Evolutionary conservation across 169 alveolate genomes (phyloP).

Genomic region (Cryptosporidium viatorum): DNA sequence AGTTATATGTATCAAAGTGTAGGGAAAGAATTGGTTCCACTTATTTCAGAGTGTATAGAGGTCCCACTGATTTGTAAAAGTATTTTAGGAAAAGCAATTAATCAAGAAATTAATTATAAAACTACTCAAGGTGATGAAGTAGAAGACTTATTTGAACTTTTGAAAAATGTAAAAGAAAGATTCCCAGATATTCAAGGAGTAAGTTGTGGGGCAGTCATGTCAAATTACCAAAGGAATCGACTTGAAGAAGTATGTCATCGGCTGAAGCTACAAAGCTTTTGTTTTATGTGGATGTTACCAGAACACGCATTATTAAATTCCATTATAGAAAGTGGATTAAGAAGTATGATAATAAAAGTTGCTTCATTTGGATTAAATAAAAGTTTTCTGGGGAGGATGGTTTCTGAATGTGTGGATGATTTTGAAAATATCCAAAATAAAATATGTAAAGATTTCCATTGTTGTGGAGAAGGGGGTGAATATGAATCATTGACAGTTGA

Average conservation of each 20-base stretch:
- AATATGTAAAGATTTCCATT: constrained; percentile 92
- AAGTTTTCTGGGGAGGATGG: constrained; percentile 90
- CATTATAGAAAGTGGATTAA: constrained; percentile 91
- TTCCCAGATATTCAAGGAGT: constrained; percentile 91
- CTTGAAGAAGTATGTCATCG: constrained; percentile 94
- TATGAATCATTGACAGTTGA: constrained; percentile 96
- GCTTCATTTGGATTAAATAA: constrained; percentile 90
- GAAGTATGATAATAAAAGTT: constrained; percentile 90
- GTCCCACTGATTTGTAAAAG: constrained; percentile 87
- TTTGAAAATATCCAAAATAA: constrained; percentile 62
- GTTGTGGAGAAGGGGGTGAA: constrained; percentile 99
- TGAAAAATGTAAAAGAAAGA: constrained; percentile 82
- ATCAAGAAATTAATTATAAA: constrained; percentile 85
- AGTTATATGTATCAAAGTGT: constrained; percentile 97
- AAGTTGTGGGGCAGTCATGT: constrained; percentile 96
- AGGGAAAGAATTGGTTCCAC: constrained; percentile 91
- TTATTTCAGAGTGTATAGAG: constrained; percentile 94
- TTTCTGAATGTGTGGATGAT: constrained; percentile 78
- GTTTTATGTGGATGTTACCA: constrained; percentile 87
- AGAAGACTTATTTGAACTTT: constrained; percentile 91
- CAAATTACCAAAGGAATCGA: constrained; percentile 95
- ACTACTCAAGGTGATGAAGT: constrained; percentile 91
- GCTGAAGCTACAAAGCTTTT: constrained; percentile 77
- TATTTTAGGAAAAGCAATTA: constrained; percentile 84
- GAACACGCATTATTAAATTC: constrained; percentile 88